Conservation (phyloP, 176 grass and related monocot species). For the Pontederia paniculata region DNA sequence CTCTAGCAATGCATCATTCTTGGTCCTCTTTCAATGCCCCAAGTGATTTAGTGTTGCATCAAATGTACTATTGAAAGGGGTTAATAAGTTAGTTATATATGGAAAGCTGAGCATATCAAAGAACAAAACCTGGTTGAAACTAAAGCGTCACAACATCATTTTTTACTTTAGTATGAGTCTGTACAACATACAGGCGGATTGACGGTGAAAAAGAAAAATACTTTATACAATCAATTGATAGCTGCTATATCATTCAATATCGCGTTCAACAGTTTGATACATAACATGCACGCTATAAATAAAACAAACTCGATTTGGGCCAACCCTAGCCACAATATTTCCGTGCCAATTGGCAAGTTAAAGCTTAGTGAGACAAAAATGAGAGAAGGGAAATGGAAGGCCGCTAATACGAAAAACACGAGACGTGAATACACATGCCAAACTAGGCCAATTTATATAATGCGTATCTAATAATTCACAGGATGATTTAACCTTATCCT, state of each 20-base stretch:
- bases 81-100: no score
- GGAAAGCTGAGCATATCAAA: no score
- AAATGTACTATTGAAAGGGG: no score
- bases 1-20: no score
- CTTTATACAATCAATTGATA: neutral
- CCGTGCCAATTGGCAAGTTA: slow-evolving; percentile 11
- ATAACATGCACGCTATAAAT: neutral
- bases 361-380: neutral
- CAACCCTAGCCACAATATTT: neutral
- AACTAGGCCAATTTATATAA: slow-evolving; percentile 20
- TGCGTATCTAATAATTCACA: slow-evolving; percentile 22
- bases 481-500: neutral
- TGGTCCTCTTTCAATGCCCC: no score
- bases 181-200: no score
- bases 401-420: neutral
- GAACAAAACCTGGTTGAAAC: no score
- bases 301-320: neutral
- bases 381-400: neutral
- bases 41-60: no score
- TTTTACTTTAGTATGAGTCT: no score
- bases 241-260: neutral
- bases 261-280: neutral
- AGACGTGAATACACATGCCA: neutral
- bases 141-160: no score
- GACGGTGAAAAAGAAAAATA: no score